Evolutionary conservation across 345 rosid genomes (phyloP).

Genomic region (Salix caprea): DNA sequence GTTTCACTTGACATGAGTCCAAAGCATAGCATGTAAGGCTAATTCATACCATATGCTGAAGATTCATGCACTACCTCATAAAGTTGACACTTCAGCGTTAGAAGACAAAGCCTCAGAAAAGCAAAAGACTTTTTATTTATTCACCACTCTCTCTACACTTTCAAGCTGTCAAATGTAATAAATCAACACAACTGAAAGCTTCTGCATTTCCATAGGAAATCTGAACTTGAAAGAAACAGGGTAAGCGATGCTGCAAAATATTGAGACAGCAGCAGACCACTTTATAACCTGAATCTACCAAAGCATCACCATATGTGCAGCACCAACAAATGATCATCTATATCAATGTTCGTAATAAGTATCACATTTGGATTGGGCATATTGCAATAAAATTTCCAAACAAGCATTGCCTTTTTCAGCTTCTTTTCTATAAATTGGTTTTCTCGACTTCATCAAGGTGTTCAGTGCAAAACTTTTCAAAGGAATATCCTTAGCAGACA

Average conservation of each 20-base stretch:
- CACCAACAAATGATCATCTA: neutral
- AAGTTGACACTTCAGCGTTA: neutral
- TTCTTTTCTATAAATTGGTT: neutral
- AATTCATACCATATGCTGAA: neutral
- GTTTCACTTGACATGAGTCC: neutral
- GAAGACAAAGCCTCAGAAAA: conserved; percentile 1
- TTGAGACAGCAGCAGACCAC: neutral
- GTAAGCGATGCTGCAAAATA: neutral
- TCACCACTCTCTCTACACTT: neutral
- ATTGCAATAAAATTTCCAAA: neutral
- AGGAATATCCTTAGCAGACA: neutral
- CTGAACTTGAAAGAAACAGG: neutral
- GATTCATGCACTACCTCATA: neutral
- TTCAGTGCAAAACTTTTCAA: neutral
- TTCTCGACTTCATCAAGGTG: neutral
- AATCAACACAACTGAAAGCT: too few species aligned
- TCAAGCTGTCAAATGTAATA: neutral
- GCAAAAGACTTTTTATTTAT: neutral
- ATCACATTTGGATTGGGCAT: neutral
- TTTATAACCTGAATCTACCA: neutral
- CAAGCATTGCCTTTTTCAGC: neutral
- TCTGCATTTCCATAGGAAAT: neutral
- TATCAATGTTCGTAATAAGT: neutral
- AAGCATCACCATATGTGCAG: neutral
- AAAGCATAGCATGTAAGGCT: neutral